Conservation (phyloP, 768 basidiomycete genomes). For the Chalciporus pseudorubinellus region DNA sequence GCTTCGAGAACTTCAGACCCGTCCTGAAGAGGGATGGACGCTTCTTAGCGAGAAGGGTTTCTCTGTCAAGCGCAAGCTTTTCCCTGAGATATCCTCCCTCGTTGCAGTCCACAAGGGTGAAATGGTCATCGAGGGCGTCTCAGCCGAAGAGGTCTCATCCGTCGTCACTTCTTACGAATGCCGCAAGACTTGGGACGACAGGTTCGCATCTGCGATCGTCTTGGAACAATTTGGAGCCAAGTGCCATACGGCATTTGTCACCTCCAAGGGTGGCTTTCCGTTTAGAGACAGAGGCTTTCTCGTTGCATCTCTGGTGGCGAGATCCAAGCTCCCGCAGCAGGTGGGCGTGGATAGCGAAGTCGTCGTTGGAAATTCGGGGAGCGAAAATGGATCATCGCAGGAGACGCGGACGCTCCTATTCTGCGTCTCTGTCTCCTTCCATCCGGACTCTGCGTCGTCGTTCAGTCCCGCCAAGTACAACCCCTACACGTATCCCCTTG, state of each 20-base stretch:
- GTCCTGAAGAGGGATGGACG: constrained; percentile 68
- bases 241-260: constrained; percentile 67
- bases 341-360: constrained; percentile 41
- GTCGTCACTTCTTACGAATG: constrained; percentile 69
- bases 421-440: constrained; percentile 80
- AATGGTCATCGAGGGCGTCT: constrained; percentile 90
- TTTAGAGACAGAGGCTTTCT: constrained; percentile 90
- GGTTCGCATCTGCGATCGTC: constrained; percentile 65
- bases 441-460: constrained; percentile 53
- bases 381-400: constrained; percentile 34
- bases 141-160: constrained; percentile 85
- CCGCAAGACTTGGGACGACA: constrained; percentile 83
- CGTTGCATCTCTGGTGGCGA: constrained; percentile 73
- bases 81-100: constrained; percentile 71
- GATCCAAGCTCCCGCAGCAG: constrained; percentile 40
- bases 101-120: constrained; percentile 86
- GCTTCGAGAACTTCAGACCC: constrained; percentile 68
- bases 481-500: constrained; percentile 67
- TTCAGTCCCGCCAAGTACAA: constrained; percentile 75
- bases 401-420: constrained; percentile 66
- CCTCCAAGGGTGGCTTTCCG: constrained; percentile 79
- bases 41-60: constrained; percentile 74
- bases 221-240: constrained; percentile 80
- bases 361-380: constrained; percentile 19
- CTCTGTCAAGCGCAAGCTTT: constrained; percentile 70